Base-by-base conservation (phyloP, 495 filamentous ascomycete genomes). In the Penicillium turbatum region DNA sequence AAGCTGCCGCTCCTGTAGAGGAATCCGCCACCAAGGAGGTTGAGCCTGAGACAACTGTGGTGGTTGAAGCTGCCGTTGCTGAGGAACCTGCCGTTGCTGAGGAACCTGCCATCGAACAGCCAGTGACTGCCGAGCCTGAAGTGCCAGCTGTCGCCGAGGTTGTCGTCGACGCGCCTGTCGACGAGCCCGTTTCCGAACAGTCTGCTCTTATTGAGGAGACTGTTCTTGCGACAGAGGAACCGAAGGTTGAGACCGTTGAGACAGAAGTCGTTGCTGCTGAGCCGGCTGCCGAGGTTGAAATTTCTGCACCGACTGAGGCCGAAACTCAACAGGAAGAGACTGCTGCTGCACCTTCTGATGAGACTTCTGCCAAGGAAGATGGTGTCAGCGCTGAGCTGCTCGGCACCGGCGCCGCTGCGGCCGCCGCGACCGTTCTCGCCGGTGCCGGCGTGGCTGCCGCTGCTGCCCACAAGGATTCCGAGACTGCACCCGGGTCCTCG, bases 341-440 rank as follows among this genome's bases (percentile, higher is more conserved):
- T 26, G 15, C 60, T 29, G 30, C 47, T 16, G 12, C 24, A 13
- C 26, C 48, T 27, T 12, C 39, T 7, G 19, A 49, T 6, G 55
- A 64, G 10, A 55, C 64, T 15, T 9, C 57, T 35, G 24, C 27
- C 9, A 56, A 70, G 39, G 61, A 70, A 15, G 57, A 36, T 34
- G 12, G 45, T 21, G 16, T 68, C 10, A 63, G 58, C 6, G 42
- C 69, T 12, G 63, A 66, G 36, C 26, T 64, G 19, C 31, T 72
- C 29, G 65, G 42, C n/a, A 67, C 61, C 30, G 60, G 62, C 34
- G 65, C 62, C 38, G 67, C 60, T 37, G 62, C 55, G 29, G 62
- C 55, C 26, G 65, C 62, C 38, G 64, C 60, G 30, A 64, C 57
- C 32, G 56, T 38, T n/a, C 42, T 57, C 24, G 59, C 61, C 26